Evolutionary conservation across 78 protist genomes (phyloP), one percentile per base, ranked within the genome.

Genomic region (Thecamonas trahens): DNA sequence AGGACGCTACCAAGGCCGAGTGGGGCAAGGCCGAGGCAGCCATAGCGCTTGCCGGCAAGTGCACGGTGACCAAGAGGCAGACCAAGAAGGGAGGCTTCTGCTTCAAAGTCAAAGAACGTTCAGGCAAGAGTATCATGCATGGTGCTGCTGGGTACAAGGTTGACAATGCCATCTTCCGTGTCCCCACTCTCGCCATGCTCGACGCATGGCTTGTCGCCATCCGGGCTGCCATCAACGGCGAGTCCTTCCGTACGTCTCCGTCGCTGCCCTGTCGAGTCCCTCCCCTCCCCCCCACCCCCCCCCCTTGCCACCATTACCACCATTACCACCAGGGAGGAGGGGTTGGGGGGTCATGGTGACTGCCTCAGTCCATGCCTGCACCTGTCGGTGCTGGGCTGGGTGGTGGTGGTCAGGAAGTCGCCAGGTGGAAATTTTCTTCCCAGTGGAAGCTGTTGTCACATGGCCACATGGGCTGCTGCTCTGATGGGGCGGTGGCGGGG

Each of bases 61-160:
- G 31, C 34, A 11, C 59, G 59, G 59, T 28, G 37, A 35, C 55
- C 31, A 22, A 52, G 29, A 62, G 74, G 4, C 74, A 62, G 14
- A 49, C 74, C 15, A 69, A 53, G 22, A 69, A 69, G 22, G 64
- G 18, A 24, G 74, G 74, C 53, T 69, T 42, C 53, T 69, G 74
- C 63, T 69, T 69, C 64, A 69, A 69, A 64, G 55, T 69, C 3
- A 55, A 26, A 47, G 64, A 69, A 0, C 74, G 64, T 18, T 52
- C 22, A 17, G 63, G 31, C 11, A 18, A 54, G 32, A 2, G 28
- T 8, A 67, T 67, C 0, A n/a, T n/a, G n/a, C 52, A 49, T 28
- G 28, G 35, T 8, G 28, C 59, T 6, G 35, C 35, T 9, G 73
- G 73, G 2, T 45, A 60, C 49, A 26, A 52, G 29, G 61, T 2